Conservation (phyloP, 1,284 basidiomycete genomes). For the Trametes sp. region DNA sequence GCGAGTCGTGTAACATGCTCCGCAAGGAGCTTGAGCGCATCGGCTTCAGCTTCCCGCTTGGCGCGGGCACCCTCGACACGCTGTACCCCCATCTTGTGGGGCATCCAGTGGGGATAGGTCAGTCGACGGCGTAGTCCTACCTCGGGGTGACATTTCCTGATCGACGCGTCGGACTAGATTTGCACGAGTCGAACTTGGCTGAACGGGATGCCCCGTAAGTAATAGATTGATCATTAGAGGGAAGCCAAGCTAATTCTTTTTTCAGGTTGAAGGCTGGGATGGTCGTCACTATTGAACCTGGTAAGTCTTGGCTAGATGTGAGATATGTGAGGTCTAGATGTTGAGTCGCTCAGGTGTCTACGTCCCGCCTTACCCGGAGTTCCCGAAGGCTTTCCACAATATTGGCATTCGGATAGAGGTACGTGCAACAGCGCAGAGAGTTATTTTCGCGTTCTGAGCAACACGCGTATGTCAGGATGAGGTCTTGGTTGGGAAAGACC, state of each 20-base stretch:
- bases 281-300: slow-evolving; percentile 89
- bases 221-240: not conserved
- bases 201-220: slow-evolving; percentile 53
- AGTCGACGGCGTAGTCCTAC: slow-evolving; percentile 33
- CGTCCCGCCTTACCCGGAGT: slow-evolving; percentile 79
- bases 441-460: not conserved
- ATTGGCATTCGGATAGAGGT: slow-evolving; percentile 92
- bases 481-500: slow-evolving; percentile 75
- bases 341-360: slow-evolving; percentile 67
- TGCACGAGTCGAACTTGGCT: slow-evolving; percentile 76
- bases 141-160: not conserved
- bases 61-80: slow-evolving; percentile 71
- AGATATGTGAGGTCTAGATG: not conserved
- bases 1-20: slow-evolving; percentile 75
- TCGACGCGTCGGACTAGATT: slow-evolving; percentile 56
- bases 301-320: slow-evolving; percentile 42
- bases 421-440: slow-evolving; percentile 23
- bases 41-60: slow-evolving; percentile 70
- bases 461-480: slow-evolving; percentile 67
- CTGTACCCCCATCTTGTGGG: slow-evolving; percentile 90
- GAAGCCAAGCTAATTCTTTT: slow-evolving; percentile 22
- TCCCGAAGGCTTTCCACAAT: slow-evolving; percentile 88
- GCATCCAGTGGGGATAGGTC: slow-evolving; percentile 87
- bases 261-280: slow-evolving; percentile 79
- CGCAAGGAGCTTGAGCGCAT: slow-evolving; percentile 81